Conservation (phyloP, 805 yeast species). For the Maudiozyma pseudohumilis region DNA sequence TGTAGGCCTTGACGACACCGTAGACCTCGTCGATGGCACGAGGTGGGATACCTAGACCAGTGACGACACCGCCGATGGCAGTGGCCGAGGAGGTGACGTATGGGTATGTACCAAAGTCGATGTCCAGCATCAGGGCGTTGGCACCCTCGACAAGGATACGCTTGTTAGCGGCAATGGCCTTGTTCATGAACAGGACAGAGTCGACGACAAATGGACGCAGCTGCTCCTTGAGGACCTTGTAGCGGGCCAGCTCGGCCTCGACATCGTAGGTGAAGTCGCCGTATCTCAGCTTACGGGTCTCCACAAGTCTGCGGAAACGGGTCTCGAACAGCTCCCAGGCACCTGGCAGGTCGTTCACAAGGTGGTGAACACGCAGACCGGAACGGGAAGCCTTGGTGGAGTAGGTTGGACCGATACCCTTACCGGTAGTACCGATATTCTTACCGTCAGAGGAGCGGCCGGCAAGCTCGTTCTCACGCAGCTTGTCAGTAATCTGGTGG, state of each 20-base stretch:
- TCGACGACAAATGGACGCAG: slow-evolving; percentile 90
- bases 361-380: slow-evolving; percentile 93
- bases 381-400: slow-evolving; percentile 95
- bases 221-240: slow-evolving; percentile 61
- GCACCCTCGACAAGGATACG: slow-evolving; percentile 95
- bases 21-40: slow-evolving; percentile 64
- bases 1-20: slow-evolving; percentile 97
- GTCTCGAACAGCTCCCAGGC: slow-evolving; percentile 88
- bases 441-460: slow-evolving; percentile 42
- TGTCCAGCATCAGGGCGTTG: slow-evolving; percentile 93
- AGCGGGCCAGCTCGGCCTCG: slow-evolving; percentile 69
- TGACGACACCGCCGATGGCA: slow-evolving; percentile 95
- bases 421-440: slow-evolving; percentile 96
- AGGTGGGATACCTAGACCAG: slow-evolving; percentile 97
- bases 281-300: slow-evolving; percentile 78
- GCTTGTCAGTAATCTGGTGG: slow-evolving; percentile 94
- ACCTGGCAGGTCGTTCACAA: slow-evolving; percentile 78
- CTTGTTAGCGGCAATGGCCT: slow-evolving; percentile 66
- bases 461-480: slow-evolving; percentile 85
- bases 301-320: slow-evolving; percentile 65
- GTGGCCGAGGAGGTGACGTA: slow-evolving; percentile 93
- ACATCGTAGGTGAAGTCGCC: slow-evolving; percentile 86
- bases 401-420: slow-evolving; percentile 98
- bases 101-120: slow-evolving; percentile 97
- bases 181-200: slow-evolving; percentile 74